These are phyloP conservation scores for Tilletiopsis washingtonensis DNA, from an alignment of 1,284 basidiomycete species.

Conservation along the genomic window DNA sequence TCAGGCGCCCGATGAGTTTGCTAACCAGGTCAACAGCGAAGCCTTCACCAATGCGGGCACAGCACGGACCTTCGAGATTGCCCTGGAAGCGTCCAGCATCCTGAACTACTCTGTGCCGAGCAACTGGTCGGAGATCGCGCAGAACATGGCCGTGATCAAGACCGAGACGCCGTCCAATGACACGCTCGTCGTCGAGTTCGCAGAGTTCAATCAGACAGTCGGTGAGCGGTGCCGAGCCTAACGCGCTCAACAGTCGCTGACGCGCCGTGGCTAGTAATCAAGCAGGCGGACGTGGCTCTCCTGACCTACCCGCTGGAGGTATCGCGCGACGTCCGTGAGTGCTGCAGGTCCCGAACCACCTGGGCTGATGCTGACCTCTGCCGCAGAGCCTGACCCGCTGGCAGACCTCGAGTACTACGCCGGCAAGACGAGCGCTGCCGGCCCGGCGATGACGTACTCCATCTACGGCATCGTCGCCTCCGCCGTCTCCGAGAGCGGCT, in stretches of 20 bases:
- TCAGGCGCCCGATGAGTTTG: constrained; percentile 24
- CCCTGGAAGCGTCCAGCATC: constrained; percentile 11
- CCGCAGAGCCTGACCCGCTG: constrained; percentile 3
- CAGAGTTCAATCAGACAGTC: constrained; percentile 27
- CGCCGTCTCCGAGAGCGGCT: constrained; percentile 21
- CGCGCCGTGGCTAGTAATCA: constrained; percentile 23
- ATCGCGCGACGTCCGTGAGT: not conserved
- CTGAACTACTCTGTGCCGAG: constrained; percentile 11
- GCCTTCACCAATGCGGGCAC: constrained; percentile 30
- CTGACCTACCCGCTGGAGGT: constrained; percentile 35
- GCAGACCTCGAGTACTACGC: constrained; percentile 30
- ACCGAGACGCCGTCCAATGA: constrained; percentile 4
- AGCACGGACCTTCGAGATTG: constrained; percentile 13
- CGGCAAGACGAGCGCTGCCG: constrained; percentile 12
- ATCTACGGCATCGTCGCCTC: constrained; percentile 23
- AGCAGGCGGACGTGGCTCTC: constrained; percentile 38
- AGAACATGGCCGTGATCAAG: constrained; percentile 9
- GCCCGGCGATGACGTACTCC: constrained; percentile 37
- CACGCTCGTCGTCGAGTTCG: constrained; percentile 26
- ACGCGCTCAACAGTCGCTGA: no score
- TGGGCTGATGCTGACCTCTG: no score
- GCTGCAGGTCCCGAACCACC: no score
- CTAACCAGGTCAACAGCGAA: constrained; percentile 15
- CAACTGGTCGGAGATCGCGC: constrained; percentile 21
- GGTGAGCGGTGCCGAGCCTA: no score